These are phyloP conservation scores for Trichoderma koningii DNA, from an alignment of 2,329 filamentous ascomycete genomes.

Conservation along the genomic window DNA sequence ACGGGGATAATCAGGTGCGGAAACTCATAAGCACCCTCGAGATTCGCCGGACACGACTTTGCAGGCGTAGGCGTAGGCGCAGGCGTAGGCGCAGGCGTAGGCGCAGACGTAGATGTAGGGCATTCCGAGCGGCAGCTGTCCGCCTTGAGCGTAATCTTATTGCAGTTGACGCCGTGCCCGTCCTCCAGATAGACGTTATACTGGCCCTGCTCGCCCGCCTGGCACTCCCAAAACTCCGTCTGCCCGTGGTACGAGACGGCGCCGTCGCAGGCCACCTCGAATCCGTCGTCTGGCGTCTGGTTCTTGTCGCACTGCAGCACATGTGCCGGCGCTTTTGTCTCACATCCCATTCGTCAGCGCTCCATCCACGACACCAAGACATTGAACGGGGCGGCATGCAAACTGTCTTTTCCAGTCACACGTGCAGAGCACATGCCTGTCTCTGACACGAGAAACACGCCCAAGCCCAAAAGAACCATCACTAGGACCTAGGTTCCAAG, in stretches of 20 bases:
- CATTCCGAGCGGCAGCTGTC: slow-evolving; percentile 41
- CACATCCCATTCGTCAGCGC: slow-evolving; percentile 21
- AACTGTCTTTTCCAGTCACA: not conserved
- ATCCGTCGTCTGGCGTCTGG: slow-evolving; percentile 54
- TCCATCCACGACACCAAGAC: slow-evolving; percentile 14
- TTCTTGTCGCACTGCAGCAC: slow-evolving; percentile 64
- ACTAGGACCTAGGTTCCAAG: not conserved
- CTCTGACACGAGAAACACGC: not conserved
- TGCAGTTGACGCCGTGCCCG: slow-evolving; percentile 48
- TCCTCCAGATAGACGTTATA: slow-evolving; percentile 56
- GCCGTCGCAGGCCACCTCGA: slow-evolving; percentile 57
- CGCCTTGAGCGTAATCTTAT: slow-evolving; percentile 49
- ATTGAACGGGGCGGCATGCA: not conserved
- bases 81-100: slow-evolving; percentile 1
- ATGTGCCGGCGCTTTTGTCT: slow-evolving; percentile 53
- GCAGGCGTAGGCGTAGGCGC: slow-evolving; percentile 29
- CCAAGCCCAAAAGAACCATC: not conserved
- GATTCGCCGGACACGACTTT: slow-evolving; percentile 46
- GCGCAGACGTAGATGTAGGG: slow-evolving; percentile 17
- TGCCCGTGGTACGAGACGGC: slow-evolving; percentile 53
- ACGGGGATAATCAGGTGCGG: slow-evolving; percentile 66
- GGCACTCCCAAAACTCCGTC: slow-evolving; percentile 61
- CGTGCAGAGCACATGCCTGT: not conserved
- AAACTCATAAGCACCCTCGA: slow-evolving; percentile 53
- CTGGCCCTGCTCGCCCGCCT: slow-evolving; percentile 53